Conservation (phyloP, 257 asterid species). For the Przewalskia tangutica region DNA sequence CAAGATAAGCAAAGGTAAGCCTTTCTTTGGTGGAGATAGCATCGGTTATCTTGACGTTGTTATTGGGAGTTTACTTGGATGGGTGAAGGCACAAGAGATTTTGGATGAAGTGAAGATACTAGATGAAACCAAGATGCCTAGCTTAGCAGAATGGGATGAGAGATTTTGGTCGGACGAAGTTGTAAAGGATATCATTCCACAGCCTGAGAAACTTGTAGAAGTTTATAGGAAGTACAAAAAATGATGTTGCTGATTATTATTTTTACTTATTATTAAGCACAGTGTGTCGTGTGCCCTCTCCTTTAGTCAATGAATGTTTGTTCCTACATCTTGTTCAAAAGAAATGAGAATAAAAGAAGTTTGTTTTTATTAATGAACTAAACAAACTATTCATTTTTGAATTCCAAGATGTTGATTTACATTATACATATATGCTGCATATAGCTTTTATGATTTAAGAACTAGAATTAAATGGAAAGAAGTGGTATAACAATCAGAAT, state of each 20-base stretch:
- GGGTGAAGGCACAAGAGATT: constrained; percentile 13
- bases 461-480: not conserved
- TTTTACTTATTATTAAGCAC: not conserved
- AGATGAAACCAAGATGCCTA: constrained; percentile 24
- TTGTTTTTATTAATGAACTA: not conserved
- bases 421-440: not conserved
- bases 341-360: not conserved
- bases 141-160: constrained; percentile 1
- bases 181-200: constrained; percentile 10
- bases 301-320: not conserved
- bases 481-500: too few relatives aligned
- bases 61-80: constrained; percentile 21
- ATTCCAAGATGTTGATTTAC: not conserved
- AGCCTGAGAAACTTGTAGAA: not conserved
- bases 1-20: constrained; percentile 20
- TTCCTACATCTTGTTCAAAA: not conserved
- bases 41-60: constrained; percentile 31
- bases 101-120: constrained; percentile 3
- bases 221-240: not conserved
- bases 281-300: not conserved
- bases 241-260: not conserved
- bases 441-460: not conserved
- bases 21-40: constrained; percentile 30
- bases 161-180: not conserved
- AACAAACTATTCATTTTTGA: not conserved